Conservation (phyloP, 2,329 filamentous ascomycete species). For the Aspergillus sp. region DNA sequence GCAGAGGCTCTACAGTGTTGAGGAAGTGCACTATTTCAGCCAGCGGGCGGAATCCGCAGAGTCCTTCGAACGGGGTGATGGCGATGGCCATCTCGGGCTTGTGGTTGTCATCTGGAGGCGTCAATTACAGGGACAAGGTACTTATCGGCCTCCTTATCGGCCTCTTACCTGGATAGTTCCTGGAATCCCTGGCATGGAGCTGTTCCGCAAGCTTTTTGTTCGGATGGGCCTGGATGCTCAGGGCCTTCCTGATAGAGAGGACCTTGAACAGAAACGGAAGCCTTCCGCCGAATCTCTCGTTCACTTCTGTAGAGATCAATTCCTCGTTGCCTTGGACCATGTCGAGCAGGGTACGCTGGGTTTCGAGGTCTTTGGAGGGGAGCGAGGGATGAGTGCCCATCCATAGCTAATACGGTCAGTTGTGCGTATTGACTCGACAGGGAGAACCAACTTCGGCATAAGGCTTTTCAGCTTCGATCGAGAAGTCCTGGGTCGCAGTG, state of each 20-base stretch:
- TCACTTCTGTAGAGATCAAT: conserved; percentile 65
- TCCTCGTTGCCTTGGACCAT: conserved; percentile 78
- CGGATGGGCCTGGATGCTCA: conserved; percentile 94
- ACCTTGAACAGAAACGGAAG: conserved; percentile 98
- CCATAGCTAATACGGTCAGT: conserved; percentile 62
- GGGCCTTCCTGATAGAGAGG: conserved; percentile 85
- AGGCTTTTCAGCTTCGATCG: conserved; percentile 75
- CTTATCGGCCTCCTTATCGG: too few relatives aligned
- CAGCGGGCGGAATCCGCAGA: conserved; percentile 89
- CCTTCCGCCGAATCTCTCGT: conserved; percentile 66
- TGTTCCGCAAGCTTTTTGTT: conserved; percentile 91
- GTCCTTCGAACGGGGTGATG: conserved; percentile 87
- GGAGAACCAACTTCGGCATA: conserved; percentile 68
- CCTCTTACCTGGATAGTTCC: conserved; percentile 68
- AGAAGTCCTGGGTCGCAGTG: conserved; percentile 64
- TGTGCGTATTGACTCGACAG: neutral
- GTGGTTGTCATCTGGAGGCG: conserved; percentile 77
- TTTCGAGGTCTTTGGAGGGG: conserved; percentile 79
- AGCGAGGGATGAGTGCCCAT: conserved; percentile 98
- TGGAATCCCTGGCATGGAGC: conserved; percentile 73
- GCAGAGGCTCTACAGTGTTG: conserved; percentile 53
- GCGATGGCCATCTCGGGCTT: conserved; percentile 99
- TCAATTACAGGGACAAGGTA: neutral
- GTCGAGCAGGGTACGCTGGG: conserved; percentile 76
- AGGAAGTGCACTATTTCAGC: conserved; percentile 81